Percentiles rank a stretch among this genome's conserved stretches.
phyloP scores from a whole-genome alignment of 1,284 basidiomycete species.

The Boletellus deceptivus region DNA sequence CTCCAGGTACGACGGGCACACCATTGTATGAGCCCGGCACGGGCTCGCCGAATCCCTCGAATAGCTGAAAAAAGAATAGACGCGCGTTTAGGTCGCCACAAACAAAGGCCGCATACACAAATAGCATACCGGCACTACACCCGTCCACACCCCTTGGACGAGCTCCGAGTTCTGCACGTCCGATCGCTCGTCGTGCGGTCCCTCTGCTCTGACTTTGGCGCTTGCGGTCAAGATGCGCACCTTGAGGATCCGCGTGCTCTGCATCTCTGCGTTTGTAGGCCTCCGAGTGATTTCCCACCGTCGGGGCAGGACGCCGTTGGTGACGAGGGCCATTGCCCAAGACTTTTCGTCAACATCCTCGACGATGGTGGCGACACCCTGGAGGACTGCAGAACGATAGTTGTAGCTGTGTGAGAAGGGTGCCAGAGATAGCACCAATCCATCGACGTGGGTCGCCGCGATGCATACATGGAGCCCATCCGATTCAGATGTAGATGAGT shows the following conservation, averaged over 20 bases:
- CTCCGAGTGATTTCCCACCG: constrained; percentile 26
- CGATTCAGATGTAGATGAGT: background rate
- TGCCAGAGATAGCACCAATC: constrained; percentile 22
- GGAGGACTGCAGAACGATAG: constrained; percentile 27
- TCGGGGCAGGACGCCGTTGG: constrained; percentile 21
- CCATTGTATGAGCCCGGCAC: constrained; percentile 24
- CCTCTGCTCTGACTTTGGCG: constrained; percentile 25
- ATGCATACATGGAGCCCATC: constrained; percentile 19
- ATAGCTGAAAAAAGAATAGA: constrained; percentile 12
- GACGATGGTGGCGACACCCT: constrained; percentile 19
- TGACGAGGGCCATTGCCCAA: constrained; percentile 26
- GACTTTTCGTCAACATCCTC: constrained; percentile 20
- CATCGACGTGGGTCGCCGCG: constrained; percentile 27
- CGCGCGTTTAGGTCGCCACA: background rate
- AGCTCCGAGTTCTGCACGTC: constrained; percentile 18
- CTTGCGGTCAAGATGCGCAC: constrained; percentile 23
- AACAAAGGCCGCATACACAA: background rate
- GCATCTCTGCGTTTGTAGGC: constrained; percentile 24
- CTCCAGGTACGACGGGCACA: constrained; percentile 15
- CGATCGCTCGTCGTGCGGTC: constrained; percentile 22
- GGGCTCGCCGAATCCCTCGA: constrained; percentile 27
- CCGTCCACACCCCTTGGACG: constrained; percentile 23
- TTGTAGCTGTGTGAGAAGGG: constrained; percentile 30
- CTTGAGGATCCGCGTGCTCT: constrained; percentile 25
- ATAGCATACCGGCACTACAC: constrained; percentile 23